Evolutionary conservation across 148 eudicot genomes (phyloP).

Genomic region (Drosera capensis): DNA sequence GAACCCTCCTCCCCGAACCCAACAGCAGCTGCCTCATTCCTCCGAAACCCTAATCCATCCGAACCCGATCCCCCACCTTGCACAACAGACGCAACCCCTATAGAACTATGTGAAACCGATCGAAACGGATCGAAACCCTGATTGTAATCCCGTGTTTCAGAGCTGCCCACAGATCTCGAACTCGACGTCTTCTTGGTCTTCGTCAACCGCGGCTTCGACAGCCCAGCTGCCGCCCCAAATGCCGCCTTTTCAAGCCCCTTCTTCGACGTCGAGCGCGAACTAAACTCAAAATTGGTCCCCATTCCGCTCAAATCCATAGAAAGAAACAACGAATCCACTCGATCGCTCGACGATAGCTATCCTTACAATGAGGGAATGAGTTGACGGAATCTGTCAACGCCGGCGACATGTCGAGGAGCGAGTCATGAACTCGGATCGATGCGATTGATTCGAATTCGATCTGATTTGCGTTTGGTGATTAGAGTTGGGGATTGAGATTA

Average conservation of each 20-base stretch:
- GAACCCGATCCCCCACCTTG: slow-evolving; percentile 6
- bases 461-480: no score
- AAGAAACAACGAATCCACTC: no score
- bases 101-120: slow-evolving; percentile 11
- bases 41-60: slow-evolving; percentile 6
- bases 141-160: slow-evolving; percentile 23
- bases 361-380: no score
- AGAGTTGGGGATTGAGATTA: no score
- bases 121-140: slow-evolving; percentile 36
- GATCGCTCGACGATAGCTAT: no score
- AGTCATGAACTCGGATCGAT: no score
- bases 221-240: slow-evolving; percentile 18
- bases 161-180: slow-evolving; percentile 15
- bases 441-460: no score
- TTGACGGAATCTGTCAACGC: no score
- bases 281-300: slow-evolving; percentile 35
- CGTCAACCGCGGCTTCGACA: slow-evolving; percentile 34
- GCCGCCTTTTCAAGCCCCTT: slow-evolving; percentile 24
- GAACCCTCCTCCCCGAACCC: slow-evolving; percentile 18
- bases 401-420: no score
- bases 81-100: slow-evolving; percentile 14
- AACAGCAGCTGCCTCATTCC: slow-evolving; percentile 9
- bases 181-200: slow-evolving; percentile 33
- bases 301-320: slow-evolving; percentile 13
- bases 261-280: slow-evolving; percentile 14